Conservation (phyloP, 371 early-diverging fungal species). For the Mucor circinelloides region DNA sequence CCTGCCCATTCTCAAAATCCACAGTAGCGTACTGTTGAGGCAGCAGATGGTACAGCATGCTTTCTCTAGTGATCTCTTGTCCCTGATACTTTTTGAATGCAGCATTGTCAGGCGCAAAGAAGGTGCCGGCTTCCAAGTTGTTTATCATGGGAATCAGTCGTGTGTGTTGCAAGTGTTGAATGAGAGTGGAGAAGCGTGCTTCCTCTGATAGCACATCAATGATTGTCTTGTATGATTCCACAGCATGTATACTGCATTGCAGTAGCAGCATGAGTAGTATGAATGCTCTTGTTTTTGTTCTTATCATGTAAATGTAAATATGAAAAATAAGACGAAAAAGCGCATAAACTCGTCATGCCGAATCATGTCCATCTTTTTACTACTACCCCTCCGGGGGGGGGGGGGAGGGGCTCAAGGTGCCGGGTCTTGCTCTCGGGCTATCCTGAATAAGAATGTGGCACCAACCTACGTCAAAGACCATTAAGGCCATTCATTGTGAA, state of each 20-base stretch:
- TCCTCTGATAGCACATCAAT: constrained; percentile 32
- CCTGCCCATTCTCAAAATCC: constrained; percentile 37
- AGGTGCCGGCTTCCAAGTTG: constrained; percentile 46
- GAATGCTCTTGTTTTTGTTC: background rate
- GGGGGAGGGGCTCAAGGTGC: background rate
- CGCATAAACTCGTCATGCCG: background rate
- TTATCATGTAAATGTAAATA: background rate
- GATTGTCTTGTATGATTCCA: constrained; percentile 21
- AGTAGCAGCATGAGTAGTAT: background rate
- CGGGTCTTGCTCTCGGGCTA: background rate
- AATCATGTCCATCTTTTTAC: background rate
- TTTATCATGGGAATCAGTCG: constrained; percentile 39
- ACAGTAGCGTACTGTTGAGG: constrained; percentile 17
- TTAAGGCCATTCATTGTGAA: too few species aligned
- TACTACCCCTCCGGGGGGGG: background rate
- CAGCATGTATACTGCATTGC: background rate
- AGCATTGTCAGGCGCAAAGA: constrained; percentile 58
- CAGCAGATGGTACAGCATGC: constrained; percentile 50
- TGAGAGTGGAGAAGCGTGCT: constrained; percentile 28
- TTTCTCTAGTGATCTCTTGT: constrained; percentile 26
- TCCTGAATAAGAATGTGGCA: too few species aligned
- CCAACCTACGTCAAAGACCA: too few species aligned
- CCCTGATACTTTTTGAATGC: constrained; percentile 42
- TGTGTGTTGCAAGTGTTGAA: constrained; percentile 33
- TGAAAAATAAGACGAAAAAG: background rate